phyloP scores from a whole-genome alignment of 2,329 filamentous ascomycete genomes.

The Arachnomyces sp. region DNA sequence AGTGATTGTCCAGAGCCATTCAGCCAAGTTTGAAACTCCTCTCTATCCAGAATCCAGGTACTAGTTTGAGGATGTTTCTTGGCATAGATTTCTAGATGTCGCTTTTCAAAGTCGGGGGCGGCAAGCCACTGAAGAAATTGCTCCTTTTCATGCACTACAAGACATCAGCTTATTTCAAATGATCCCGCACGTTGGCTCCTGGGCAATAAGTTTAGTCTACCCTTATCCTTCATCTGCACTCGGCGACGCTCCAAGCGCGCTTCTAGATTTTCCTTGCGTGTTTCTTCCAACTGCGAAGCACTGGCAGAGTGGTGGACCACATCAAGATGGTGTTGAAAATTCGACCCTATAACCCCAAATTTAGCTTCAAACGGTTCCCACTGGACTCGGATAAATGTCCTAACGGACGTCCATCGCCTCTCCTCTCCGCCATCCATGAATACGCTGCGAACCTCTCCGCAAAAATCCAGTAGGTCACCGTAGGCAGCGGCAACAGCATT shows the following conservation, averaged over 20 bases:
- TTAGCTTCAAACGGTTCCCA: constrained; percentile 1
- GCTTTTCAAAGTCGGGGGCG: constrained; percentile 3
- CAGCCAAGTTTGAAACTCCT: constrained; percentile 2
- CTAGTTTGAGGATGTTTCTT: constrained; percentile 3
- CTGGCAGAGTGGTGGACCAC: not conserved
- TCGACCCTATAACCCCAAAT: not conserved
- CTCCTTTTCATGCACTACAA: not conserved
- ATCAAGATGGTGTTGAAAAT: not conserved
- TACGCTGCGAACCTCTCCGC: not conserved
- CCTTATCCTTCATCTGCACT: not conserved
- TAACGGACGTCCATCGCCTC: not conserved
- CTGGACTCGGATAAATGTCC: not conserved
- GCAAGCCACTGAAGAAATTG: not conserved
- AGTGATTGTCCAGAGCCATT: not conserved
- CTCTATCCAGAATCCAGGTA: not conserved
- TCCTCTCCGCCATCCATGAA: not conserved
- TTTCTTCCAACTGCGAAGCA: not conserved
- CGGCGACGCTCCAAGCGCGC: no score
- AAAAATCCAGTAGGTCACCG: constrained; percentile 1
- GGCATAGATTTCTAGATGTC: constrained; percentile 1
- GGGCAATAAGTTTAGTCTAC: no score
- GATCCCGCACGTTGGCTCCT: no score
- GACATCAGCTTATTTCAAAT: no score
- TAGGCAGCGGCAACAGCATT: not conserved
- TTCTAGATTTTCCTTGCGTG: not conserved